Base-by-base conservation (phyloP, 805 yeast genomes). In the Candida ascalaphidarum region DNA sequence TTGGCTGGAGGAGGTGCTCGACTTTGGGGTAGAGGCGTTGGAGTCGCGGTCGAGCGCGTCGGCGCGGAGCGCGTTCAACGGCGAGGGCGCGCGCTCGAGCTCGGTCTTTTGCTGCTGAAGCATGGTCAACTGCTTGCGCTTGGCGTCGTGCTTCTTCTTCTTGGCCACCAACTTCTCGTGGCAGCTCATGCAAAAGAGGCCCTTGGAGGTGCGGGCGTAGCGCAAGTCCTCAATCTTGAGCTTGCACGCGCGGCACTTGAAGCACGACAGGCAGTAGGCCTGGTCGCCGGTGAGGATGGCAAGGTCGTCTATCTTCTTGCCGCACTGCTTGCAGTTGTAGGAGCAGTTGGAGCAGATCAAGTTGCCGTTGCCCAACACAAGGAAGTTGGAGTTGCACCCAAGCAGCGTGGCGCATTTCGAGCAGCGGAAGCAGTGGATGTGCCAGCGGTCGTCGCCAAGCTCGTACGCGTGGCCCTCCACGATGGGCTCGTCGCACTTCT, bases 241-340 rank as follows among this genome's bases (percentile, higher is more conserved):
- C 50, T 81, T 78, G 60, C 98, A 89, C 41, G 83, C 78, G 28
- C 89, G 74, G 54, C 98, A 89, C 44, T 76, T 76, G 60, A 89
- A 92, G 54, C 98, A 89, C 27, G 68, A 66, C 7, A 94, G 74
- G 52, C 97, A 92, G 52, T 84, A 92, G 3, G 97, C 96, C 49
- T 83, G 89, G 43, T 92, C 94, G 15, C 96, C 95, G 1, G 97
- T 86, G 19, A 89, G 64, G 17, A 92, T 88, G 10, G 98, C 97
- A 61, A 85, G 66, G 51, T 89, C 96, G 41, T 82, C 89, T 37
- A 89, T 92, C 50, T 84, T 82, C 47, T 79, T 80, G 27, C 75
- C 72, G 63, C 98, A 89, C 34, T 77, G 74, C 41, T 74, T 74
- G 54, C 98, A 89, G 24, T 79, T 72, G 50, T 89, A 94, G n/a